These are phyloP conservation scores for Capsicum chinense DNA, from an alignment of 257 asterid genomes.

Conservation along the genomic window DNA sequence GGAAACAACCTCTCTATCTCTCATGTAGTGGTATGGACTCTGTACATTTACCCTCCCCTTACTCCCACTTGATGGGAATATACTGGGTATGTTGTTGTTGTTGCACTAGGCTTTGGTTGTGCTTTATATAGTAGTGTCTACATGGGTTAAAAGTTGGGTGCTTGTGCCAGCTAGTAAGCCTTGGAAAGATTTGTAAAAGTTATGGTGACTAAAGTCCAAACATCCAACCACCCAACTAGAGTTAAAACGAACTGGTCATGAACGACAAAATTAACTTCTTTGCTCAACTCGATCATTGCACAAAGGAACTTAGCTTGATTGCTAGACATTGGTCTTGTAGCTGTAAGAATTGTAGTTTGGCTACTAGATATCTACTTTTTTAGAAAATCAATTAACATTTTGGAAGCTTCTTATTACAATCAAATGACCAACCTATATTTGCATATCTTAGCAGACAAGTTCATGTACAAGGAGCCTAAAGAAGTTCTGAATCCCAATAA, in stretches of 20 bases:
- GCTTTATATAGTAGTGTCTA: neutral
- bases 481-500: neutral
- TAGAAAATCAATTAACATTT: slow-evolving; percentile 8
- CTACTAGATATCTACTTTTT: neutral
- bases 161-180: neutral
- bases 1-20: too few relatives aligned
- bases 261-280: neutral
- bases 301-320: neutral
- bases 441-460: slow-evolving; percentile 18
- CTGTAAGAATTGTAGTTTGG: neutral
- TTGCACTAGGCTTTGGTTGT: neutral
- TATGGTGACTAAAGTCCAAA: neutral
- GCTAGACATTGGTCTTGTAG: neutral
- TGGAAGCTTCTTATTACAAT: slow-evolving; percentile 23
- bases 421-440: slow-evolving; percentile 25
- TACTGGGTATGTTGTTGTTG: too few relatives aligned
- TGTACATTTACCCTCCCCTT: too few relatives aligned
- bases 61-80: too few relatives aligned
- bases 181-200: neutral
- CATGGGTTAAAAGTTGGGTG: neutral
- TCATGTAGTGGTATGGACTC: too few relatives aligned
- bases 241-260: neutral
- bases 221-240: neutral
- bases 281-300: slow-evolving; percentile 24
- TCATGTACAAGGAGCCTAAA: slow-evolving; percentile 23